phyloP scores from a whole-genome alignment of 2,329 filamentous ascomycete genomes.

The Trichoderma brevicompactum region DNA sequence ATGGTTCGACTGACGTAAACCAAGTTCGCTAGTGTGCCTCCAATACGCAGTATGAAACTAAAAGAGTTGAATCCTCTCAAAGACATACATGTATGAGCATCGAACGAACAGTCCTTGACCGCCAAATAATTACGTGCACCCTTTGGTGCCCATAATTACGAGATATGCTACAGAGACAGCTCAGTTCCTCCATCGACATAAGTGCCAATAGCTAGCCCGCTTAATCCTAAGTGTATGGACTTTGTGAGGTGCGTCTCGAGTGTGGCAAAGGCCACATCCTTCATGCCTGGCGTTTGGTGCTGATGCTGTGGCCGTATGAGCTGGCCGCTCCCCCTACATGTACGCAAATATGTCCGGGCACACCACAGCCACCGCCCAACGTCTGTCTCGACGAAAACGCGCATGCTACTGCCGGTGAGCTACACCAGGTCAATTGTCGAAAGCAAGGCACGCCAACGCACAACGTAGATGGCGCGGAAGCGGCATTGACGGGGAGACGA shows the following conservation, averaged over 20 bases:
- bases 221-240: not conserved
- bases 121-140: not conserved
- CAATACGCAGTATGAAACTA: not conserved
- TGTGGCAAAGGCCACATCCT: slow-evolving; percentile 19
- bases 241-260: slow-evolving; percentile 7
- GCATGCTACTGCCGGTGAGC: slow-evolving; percentile 2
- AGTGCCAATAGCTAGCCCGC: slow-evolving; percentile 2
- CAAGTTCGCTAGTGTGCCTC: not conserved
- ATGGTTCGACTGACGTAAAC: not conserved
- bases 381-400: slow-evolving; percentile 16
- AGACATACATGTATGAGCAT: slow-evolving; percentile 4
- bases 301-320: slow-evolving; percentile 26
- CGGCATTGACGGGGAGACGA: not conserved
- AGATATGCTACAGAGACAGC: not conserved
- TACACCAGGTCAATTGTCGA: slow-evolving; percentile 5
- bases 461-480: slow-evolving; percentile 11
- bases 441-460: slow-evolving; percentile 25
- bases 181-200: not conserved
- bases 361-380: slow-evolving; percentile 20
- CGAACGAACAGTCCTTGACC: not conserved
- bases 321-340: slow-evolving; percentile 16
- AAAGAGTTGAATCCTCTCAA: not conserved
- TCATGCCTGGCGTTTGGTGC: slow-evolving; percentile 12
- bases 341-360: slow-evolving; percentile 21
- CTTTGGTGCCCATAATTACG: not conserved